phyloP scores from a whole-genome alignment of 257 asterid species.

The Ilex aquifolium region DNA sequence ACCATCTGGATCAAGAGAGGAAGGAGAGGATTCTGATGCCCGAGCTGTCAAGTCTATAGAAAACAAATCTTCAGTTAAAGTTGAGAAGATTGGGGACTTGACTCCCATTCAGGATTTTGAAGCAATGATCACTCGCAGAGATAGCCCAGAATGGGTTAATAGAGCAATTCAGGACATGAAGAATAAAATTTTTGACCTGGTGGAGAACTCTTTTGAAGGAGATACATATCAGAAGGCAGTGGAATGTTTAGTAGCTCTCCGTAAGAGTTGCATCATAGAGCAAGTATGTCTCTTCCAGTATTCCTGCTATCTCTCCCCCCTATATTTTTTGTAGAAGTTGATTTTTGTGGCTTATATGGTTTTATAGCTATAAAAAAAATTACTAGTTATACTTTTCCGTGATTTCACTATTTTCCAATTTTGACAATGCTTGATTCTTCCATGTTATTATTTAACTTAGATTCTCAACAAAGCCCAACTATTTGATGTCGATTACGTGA shows the following conservation, averaged over 20 bases:
- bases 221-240: constrained; percentile 53
- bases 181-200: constrained; percentile 48
- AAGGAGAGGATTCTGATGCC: constrained; percentile 31
- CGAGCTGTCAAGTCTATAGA: constrained; percentile 52
- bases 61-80: constrained; percentile 41
- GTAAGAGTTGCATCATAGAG: constrained; percentile 78
- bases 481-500: too few relatives aligned
- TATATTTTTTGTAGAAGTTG: not conserved
- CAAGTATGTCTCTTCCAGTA: constrained; percentile 45
- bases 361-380: not conserved
- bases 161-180: constrained; percentile 76
- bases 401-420: not conserved
- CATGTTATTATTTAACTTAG: too few relatives aligned
- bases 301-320: not conserved
- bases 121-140: constrained; percentile 82
- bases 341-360: not conserved
- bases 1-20: constrained; percentile 67
- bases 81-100: constrained; percentile 57
- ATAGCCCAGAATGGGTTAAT: constrained; percentile 70
- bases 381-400: not conserved
- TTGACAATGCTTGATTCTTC: not conserved
- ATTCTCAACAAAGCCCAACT: too few relatives aligned
- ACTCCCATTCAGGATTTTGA: constrained; percentile 85
- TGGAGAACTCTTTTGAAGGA: constrained; percentile 58
- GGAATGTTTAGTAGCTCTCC: constrained; percentile 72